Evolutionary conservation across 208 protist genomes (phyloP).

Genomic region (Trypanosoma cruzi): DNA sequence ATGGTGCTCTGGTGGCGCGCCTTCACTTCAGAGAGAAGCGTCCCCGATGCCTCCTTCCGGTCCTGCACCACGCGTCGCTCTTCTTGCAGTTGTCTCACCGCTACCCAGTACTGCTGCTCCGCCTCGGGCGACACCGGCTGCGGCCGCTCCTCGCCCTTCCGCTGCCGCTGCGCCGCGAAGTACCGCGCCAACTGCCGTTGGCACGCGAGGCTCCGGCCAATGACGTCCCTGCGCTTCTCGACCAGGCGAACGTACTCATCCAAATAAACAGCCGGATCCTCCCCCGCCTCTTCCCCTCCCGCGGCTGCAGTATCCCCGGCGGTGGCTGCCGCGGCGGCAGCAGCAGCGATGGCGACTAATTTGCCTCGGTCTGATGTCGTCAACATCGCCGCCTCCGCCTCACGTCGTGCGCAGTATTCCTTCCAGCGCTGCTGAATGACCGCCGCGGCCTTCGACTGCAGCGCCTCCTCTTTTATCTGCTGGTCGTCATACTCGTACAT

Average conservation of each 20-base stretch:
- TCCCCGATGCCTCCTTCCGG: conserved; percentile 42
- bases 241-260: conserved; percentile 67
- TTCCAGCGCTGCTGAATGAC: conserved; percentile 81
- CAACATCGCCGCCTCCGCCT: conserved; percentile 16
- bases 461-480: conserved; percentile 48
- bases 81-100: conserved; percentile 68
- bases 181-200: conserved; percentile 78
- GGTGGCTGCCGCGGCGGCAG: conserved; percentile 7
- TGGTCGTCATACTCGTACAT: conserved; percentile 56
- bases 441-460: conserved; percentile 49
- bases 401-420: conserved; percentile 33
- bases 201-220: conserved; percentile 63
- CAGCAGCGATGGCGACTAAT: conserved; percentile 1
- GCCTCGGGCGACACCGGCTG: conserved; percentile 57
- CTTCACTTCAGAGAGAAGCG: conserved; percentile 48
- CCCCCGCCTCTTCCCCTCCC: conserved; percentile 21
- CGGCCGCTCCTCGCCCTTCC: conserved; percentile 63
- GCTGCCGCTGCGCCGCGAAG: conserved; percentile 79
- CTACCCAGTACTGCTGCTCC: conserved; percentile 78
- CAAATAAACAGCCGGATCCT: conserved; percentile 42
- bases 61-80: conserved; percentile 41
- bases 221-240: conserved; percentile 44
- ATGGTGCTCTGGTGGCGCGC: conserved; percentile 62
- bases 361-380: too few relatives aligned
- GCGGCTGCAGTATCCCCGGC: conserved; percentile 13